These are phyloP conservation scores for Dothiorella sarmentorum DNA, from an alignment of 2,329 filamentous ascomycete genomes.

Conservation along the genomic window DNA sequence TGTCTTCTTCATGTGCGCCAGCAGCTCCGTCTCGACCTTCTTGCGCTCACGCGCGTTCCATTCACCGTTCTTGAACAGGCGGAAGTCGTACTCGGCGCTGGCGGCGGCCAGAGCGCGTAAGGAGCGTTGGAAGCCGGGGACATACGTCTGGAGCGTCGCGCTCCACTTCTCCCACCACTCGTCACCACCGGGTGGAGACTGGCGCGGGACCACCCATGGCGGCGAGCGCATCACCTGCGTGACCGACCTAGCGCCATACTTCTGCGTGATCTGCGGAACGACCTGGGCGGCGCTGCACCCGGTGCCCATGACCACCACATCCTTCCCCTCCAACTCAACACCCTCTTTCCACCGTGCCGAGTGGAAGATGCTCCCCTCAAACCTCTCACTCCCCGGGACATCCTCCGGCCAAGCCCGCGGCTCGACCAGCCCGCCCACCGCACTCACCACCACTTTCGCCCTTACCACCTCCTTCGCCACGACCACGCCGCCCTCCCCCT, in stretches of 20 bases:
- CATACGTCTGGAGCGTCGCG: constrained; percentile 42
- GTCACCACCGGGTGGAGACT: constrained; percentile 36
- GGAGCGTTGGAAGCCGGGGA: constrained; percentile 51
- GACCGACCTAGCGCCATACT: constrained; percentile 52
- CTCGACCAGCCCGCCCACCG: constrained; percentile 55
- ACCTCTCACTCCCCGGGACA: constrained; percentile 52
- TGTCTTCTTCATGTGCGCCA: constrained; percentile 46
- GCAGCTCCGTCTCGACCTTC: constrained; percentile 41
- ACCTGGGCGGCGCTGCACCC: constrained; percentile 58
- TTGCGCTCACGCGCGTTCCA: constrained; percentile 39
- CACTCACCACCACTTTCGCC: constrained; percentile 54
- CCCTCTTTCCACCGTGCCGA: constrained; percentile 56
- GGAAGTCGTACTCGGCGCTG: constrained; percentile 43
- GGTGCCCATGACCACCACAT: constrained; percentile 57
- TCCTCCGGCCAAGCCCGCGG: constrained; percentile 50
- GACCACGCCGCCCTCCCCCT: constrained; percentile 48
- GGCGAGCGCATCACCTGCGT: constrained; percentile 58
- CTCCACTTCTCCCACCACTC: constrained; percentile 47
- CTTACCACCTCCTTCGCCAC: constrained; percentile 50
- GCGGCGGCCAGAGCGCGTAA: constrained; percentile 46
- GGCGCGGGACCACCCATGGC: constrained; percentile 52
- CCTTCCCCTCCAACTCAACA: constrained; percentile 52
- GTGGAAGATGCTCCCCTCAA: constrained; percentile 56
- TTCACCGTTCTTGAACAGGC: constrained; percentile 43
- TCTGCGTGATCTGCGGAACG: constrained; percentile 49